Evolutionary conservation across 2,329 filamentous ascomycete species (phyloP), one percentile per base, ranked within the genome.

Genomic region (Zymoseptoria passerinii): DNA sequence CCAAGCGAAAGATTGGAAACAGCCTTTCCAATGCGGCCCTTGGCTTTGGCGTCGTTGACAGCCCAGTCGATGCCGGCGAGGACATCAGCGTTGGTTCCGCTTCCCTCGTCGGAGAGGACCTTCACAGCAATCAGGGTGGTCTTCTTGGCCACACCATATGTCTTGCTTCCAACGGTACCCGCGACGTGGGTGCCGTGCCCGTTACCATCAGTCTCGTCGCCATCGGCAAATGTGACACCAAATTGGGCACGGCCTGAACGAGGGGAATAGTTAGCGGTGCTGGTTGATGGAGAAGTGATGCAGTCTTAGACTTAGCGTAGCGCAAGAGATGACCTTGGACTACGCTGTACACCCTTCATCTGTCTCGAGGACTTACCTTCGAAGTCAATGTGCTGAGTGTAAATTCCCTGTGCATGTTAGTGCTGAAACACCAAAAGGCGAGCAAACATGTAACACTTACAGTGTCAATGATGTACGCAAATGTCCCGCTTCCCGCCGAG

Each of bases 131-230:
- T 73, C 62, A 78, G 68, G 66, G 75, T 78, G 54, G 75, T 75
- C n/a, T 70, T 72, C 52, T 73, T 72, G 9, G 76, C 74, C 4
- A 86, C 82, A 62, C 84, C 84, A 59, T 82, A 86, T 2, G 80
- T 85, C 55, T 73, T 75, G 35, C 83, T 82, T 20, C 76, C 84
- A 50, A 85, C 81, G 16, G 83, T 87, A 23, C 83, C 84, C 8
- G 83, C 78, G 27, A 85, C 82, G 73, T 87, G 85, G 57, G 77
- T 83, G 48, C 84, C 84, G 71, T 87, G 84, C 10, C 84, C 84
- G 66, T 85, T 82, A 63, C 80, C 76, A 58, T 77, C 75, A 20
- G 68, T 71, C 19, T 35, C 48, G 35, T 67, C 62, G 28, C 54
- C 62, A 50, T 61, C 59, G 27, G 65, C 63, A 55, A 66, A 69